Conservation (phyloP, 2,329 filamentous ascomycete species). For the Penicillium capsulatum region DNA sequence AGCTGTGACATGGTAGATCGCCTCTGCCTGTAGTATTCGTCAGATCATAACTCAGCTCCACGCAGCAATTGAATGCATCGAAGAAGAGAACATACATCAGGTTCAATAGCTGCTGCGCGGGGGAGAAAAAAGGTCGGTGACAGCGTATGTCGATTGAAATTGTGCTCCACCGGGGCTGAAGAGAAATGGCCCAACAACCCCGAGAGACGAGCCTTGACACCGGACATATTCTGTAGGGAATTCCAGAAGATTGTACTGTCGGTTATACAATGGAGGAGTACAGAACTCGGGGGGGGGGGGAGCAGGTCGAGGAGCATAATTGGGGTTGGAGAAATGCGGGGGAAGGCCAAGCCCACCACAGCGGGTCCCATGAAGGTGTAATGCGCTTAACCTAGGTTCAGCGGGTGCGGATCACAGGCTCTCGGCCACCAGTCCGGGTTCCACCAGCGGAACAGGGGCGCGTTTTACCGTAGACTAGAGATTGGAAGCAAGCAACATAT, state of each 20-base stretch:
- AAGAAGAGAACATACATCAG: slow-evolving; percentile 51
- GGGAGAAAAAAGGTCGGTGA: slow-evolving; percentile 85
- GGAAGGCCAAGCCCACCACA: too few relatives aligned
- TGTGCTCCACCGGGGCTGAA: slow-evolving; percentile 26
- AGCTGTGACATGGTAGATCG: slow-evolving; percentile 79
- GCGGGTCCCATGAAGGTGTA: too few relatives aligned
- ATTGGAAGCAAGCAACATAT: too few relatives aligned
- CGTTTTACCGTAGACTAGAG: too few relatives aligned
- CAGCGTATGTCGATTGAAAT: slow-evolving; percentile 54
- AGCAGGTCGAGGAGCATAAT: too few relatives aligned
- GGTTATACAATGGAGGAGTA: not conserved
- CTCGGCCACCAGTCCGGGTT: too few relatives aligned
- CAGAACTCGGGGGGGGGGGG: too few relatives aligned
- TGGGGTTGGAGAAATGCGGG: not conserved
- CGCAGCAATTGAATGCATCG: not conserved
- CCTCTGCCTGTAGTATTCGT: slow-evolving; percentile 54
- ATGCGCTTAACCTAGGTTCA: slow-evolving; percentile 23
- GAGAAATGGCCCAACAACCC: slow-evolving; percentile 30
- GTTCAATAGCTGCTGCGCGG: slow-evolving; percentile 82
- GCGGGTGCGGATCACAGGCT: slow-evolving; percentile 13
- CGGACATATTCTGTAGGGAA: slow-evolving; percentile 18
- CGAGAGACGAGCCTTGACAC: slow-evolving; percentile 26
- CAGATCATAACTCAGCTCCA: not conserved
- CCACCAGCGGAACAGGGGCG: too few relatives aligned
- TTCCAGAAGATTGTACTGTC: not conserved